Base-by-base conservation (phyloP, 495 filamentous ascomycete genomes). In the Rusavskia elegans region DNA sequence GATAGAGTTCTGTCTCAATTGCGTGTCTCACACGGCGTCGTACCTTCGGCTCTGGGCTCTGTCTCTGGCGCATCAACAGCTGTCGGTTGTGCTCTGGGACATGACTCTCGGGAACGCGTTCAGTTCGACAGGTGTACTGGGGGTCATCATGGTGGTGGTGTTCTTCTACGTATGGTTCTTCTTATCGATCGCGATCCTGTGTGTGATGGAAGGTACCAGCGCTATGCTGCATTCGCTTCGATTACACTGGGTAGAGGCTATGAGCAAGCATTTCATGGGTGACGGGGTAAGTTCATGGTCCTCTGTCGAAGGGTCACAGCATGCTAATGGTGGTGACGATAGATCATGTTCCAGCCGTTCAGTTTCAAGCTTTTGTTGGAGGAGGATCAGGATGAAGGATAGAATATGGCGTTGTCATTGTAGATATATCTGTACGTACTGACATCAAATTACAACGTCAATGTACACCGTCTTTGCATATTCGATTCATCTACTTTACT, bases 241-340 rank as follows among this genome's bases (percentile, higher is more conserved):
- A 73, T 76, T 99, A 53, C 93, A 96, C 62, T 99, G 92, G 92
- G 92, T 99, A 53, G 92, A 99, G 66, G 89, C 92, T n/a, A 96
- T 97, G 80, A 92, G 87, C 70, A 98, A 98, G 70, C 94, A 96
- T 72, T 95, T 96, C 71, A 84, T 96, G 64, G 94, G 94, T 55
- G 89, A 89, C 51, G 92, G 92, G 41, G 62, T 71, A 53, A 63
- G 60, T 58, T 35, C n/a, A 19, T 21, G n/a, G 20, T 46, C 13
- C 35, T 54, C 50, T 49, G 20, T 55, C 11, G 10, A 21, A 16
- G 23, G 25, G 21, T 21, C 23, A 46, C 2, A n/a, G 44, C 17
- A 17, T 29, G 25, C 50, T 41, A 61, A 61, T 23, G 50, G 11
- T 23, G 50, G 11, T 30, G 9, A 36, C 27, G 13, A 17, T 19